Evolutionary conservation across 2,329 filamentous ascomycete species (phyloP).

Genomic region (Aspergillus sp.): DNA sequence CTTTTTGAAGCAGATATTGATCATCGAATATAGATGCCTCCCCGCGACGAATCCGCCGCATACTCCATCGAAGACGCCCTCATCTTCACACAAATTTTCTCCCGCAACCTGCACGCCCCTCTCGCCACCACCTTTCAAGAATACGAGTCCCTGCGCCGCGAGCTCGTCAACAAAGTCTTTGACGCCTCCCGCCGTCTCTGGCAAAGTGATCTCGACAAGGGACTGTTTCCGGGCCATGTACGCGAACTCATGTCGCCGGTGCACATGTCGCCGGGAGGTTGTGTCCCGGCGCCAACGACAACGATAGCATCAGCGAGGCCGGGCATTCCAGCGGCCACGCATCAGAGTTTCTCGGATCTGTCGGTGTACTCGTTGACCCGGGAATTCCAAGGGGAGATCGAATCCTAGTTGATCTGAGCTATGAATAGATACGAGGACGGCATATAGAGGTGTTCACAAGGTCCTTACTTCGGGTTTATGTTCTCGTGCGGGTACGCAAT

Average conservation of each 20-base stretch:
- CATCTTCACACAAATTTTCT: conserved; percentile 38
- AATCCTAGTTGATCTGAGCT: neutral
- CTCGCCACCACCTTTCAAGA: conserved; percentile 28
- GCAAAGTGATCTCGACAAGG: conserved; percentile 17
- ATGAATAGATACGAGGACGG: neutral
- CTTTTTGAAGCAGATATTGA: neutral
- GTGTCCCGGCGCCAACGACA: neutral
- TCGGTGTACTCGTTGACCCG: conserved; percentile 7
- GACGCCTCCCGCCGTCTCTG: conserved; percentile 21
- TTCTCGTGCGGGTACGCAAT: neutral
- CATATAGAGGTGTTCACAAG: neutral
- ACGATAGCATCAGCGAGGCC: neutral
- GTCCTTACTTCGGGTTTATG: neutral
- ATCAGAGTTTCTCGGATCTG: conserved; percentile 8
- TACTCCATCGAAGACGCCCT: conserved; percentile 46
- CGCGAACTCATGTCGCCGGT: conserved; percentile 7
- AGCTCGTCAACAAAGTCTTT: conserved; percentile 39
- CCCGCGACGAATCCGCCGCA: conserved; percentile 44
- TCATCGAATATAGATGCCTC: conserved; percentile 39
- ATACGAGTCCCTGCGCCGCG: conserved; percentile 37
- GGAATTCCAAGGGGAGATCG: conserved; percentile 8
- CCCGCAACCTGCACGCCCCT: conserved; percentile 27
- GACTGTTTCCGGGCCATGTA: conserved; percentile 7
- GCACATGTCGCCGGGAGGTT: neutral
- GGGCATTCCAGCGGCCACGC: neutral